phyloP scores from a whole-genome alignment of 768 basidiomycete genomes.

The Lenzites betulinus region DNA sequence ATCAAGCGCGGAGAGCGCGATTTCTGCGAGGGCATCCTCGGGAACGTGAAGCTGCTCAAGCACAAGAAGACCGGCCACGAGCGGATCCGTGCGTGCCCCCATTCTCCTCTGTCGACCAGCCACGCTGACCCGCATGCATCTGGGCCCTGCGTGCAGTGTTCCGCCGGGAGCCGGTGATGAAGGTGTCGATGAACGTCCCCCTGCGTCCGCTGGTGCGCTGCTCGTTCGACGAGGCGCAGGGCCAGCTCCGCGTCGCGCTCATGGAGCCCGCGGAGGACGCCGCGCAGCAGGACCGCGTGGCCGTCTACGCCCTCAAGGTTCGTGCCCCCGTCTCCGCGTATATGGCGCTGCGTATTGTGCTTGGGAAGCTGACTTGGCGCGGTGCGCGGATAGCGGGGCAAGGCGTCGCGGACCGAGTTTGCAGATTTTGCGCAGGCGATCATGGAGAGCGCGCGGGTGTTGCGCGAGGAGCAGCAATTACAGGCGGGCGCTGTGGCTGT shows the following conservation, averaged over 20 bases:
- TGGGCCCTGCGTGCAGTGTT: too few relatives aligned
- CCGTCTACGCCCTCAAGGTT: slow-evolving; percentile 69
- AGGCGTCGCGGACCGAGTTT: slow-evolving; percentile 29
- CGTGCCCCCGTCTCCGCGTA: background rate
- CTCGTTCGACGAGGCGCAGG: slow-evolving; percentile 56
- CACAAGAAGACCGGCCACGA: slow-evolving; percentile 44
- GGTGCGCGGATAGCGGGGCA: slow-evolving; percentile 23
- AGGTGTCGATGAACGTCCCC: slow-evolving; percentile 68
- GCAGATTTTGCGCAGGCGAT: slow-evolving; percentile 28
- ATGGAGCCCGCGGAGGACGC: slow-evolving; percentile 45
- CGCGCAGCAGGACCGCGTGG: slow-evolving; percentile 42
- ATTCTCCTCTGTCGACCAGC: too few relatives aligned
- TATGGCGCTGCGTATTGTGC: slow-evolving; percentile 11
- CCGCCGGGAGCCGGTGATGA: slow-evolving; percentile 69
- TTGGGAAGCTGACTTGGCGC: background rate
- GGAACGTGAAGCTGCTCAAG: slow-evolving; percentile 60
- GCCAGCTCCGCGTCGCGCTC: slow-evolving; percentile 53
- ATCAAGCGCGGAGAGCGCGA: slow-evolving; percentile 54
- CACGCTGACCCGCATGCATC: too few relatives aligned
- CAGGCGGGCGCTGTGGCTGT: background rate
- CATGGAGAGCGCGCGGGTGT: slow-evolving; percentile 4
- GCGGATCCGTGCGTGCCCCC: slow-evolving; percentile 54
- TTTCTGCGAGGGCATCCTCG: slow-evolving; percentile 61
- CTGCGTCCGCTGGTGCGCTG: slow-evolving; percentile 57
- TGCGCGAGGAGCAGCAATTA: background rate